These are phyloP conservation scores for Aspergillus sp. DNA, from an alignment of 2,329 filamentous ascomycete species.

Conservation along the genomic window DNA sequence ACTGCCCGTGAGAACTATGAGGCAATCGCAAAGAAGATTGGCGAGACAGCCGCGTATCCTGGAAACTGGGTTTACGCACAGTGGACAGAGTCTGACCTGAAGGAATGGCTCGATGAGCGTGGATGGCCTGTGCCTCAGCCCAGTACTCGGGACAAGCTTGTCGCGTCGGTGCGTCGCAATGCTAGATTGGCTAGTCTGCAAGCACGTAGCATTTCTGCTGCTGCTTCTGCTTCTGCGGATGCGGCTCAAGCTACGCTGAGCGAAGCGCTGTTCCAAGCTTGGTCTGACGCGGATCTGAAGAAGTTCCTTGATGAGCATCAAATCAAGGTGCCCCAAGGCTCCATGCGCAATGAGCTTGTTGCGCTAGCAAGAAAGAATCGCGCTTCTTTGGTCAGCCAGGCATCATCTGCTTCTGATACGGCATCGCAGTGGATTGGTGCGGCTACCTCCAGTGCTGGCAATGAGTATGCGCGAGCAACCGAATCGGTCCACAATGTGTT, in stretches of 20 bases:
- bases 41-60: constrained; percentile 79
- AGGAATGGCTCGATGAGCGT: constrained; percentile 85
- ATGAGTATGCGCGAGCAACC: constrained; percentile 72
- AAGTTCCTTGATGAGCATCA: constrained; percentile 88
- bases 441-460: constrained; percentile 69
- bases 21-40: constrained; percentile 65
- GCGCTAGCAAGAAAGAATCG: constrained; percentile 87
- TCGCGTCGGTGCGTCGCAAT: constrained; percentile 86
- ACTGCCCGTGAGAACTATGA: constrained; percentile 80
- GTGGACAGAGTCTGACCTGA: constrained; percentile 91
- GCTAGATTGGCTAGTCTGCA: constrained; percentile 72
- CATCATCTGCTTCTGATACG: constrained; percentile 48
- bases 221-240: constrained; percentile 61
- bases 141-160: constrained; percentile 75
- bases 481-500: constrained; percentile 65
- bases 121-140: constrained; percentile 85
- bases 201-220: constrained; percentile 56
- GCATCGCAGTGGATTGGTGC: constrained; percentile 56
- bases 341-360: constrained; percentile 81
- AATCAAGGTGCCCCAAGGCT: constrained; percentile 86
- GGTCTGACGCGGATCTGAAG: constrained; percentile 87
- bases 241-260: constrained; percentile 69
- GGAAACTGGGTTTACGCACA: constrained; percentile 89
- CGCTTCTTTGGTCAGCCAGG: constrained; percentile 51
- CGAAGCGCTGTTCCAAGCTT: constrained; percentile 80